Base-by-base conservation (phyloP, 352 stramenopile genomes). In the Globisporangium iwayamae region DNA sequence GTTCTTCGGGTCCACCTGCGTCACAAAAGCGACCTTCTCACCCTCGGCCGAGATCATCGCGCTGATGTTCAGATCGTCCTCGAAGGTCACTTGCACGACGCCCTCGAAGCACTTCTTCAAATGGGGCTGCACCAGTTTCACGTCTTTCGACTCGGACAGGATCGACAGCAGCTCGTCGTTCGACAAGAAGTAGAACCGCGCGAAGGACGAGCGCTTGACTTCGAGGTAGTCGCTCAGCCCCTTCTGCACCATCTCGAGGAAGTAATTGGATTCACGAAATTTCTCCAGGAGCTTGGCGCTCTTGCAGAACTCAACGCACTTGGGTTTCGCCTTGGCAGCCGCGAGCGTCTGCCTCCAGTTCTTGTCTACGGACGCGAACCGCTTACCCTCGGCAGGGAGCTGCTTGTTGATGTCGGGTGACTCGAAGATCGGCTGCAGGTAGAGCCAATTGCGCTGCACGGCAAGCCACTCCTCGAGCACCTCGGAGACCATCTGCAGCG, bases 361-460 rank as follows among this genome's bases (percentile, higher is more conserved):
- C 62, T 98, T 98, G 66, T 98, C 95, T 6, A 98, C 94, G 0
- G 91, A 97, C 1, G 90, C 85, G 59, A 98, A 98, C 2, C 94
- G 83, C 65, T 98, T 98, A 8, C 91, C 93, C 66, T 98, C 95
- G 0, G 88, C 79, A 1, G 95, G 94, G 6, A 98, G 84, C 65
- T 98, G 95, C 68, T 98, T 98, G 72, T 98, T 98, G 68, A 98
- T 98, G 63, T 98, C 94, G 0, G 91, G 84, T 0, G 89, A 98
- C 62, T 98, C 94, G 56, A 98, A 98, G 60, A 98, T 98, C 2
- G 95, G 95, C 66, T 98, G 92, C 50, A 98, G 66, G 59, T 98
- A 98, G 25, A 98, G 66, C 95, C 95, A 98, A 56, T 94, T 98
- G 10, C 94, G 83, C 65, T 98, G 95, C n/a, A 98, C 92, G 2